Evolutionary conservation across 2,329 filamentous ascomycete species (phyloP).

Genomic region (Xylaria hypoxylon): DNA sequence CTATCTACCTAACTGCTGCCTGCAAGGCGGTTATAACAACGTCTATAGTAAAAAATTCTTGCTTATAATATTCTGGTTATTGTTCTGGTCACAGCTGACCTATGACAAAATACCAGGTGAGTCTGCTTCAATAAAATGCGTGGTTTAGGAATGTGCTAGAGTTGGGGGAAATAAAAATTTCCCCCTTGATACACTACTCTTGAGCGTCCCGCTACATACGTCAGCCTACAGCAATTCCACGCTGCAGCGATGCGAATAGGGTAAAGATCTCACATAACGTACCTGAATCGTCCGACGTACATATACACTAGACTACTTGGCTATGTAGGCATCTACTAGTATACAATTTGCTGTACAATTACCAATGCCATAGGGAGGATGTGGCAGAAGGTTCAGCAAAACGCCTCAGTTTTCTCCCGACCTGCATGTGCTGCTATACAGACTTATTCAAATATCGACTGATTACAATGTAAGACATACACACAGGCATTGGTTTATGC

Average conservation of each 20-base stretch:
- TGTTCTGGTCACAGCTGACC: not conserved
- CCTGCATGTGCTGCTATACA: not conserved
- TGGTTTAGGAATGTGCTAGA: too few relatives aligned
- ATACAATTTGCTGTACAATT: too few relatives aligned
- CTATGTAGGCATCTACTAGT: not conserved
- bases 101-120: not conserved
- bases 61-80: too few relatives aligned
- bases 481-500: not conserved
- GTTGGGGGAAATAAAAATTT: not conserved
- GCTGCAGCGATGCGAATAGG: conserved; percentile 16
- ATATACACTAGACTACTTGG: not conserved
- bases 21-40: not conserved
- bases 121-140: not conserved
- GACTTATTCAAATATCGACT: not conserved
- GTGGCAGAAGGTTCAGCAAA: too few relatives aligned
- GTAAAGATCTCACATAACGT: conserved; percentile 28
- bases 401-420: too few relatives aligned
- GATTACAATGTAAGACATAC: not conserved
- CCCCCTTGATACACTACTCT: not conserved
- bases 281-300: conserved; percentile 22
- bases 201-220: conserved; percentile 18
- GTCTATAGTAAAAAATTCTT: not conserved
- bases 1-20: not conserved
- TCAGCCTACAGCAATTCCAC: conserved; percentile 26
- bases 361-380: not conserved